Percentiles rank a stretch among this genome's conserved stretches.
phyloP scores from a whole-genome alignment of 345 rosid species.

The Eucalyptus victrix region DNA sequence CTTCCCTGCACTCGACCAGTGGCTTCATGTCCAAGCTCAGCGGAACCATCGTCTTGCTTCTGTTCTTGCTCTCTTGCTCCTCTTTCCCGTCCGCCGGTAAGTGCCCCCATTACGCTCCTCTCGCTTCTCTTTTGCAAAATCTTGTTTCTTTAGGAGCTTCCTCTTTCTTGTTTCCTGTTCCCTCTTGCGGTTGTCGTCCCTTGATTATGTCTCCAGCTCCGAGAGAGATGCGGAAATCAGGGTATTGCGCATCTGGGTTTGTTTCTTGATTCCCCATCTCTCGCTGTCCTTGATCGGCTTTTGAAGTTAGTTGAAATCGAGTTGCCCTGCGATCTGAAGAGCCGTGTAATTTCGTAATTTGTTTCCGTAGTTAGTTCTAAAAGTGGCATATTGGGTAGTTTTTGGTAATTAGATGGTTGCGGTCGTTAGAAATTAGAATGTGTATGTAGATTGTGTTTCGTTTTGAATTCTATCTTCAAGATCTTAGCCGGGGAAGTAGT shows the following conservation, averaged over 20 bases:
- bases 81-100: slow-evolving; percentile 60
- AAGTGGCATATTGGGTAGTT: background rate
- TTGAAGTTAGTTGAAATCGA: background rate
- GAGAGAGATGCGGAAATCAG: background rate
- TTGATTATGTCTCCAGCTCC: background rate
- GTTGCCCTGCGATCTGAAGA: background rate
- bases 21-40: slow-evolving; percentile 23
- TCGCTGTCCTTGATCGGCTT: background rate
- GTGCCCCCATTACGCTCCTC: background rate
- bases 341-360: background rate
- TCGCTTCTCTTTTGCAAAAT: background rate
- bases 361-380: background rate
- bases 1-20: background rate
- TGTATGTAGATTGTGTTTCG: background rate
- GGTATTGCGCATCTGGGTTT: background rate
- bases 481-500: background rate
- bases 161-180: background rate
- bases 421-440: background rate
- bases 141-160: background rate
- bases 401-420: background rate
- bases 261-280: background rate
- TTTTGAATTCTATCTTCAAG: background rate
- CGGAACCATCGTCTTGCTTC: slow-evolving; percentile 11
- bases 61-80: slow-evolving; percentile 49
- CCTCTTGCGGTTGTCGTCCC: background rate